These are phyloP conservation scores for Hericium erinaceus DNA, from an alignment of 768 basidiomycete genomes.

Conservation along the genomic window DNA sequence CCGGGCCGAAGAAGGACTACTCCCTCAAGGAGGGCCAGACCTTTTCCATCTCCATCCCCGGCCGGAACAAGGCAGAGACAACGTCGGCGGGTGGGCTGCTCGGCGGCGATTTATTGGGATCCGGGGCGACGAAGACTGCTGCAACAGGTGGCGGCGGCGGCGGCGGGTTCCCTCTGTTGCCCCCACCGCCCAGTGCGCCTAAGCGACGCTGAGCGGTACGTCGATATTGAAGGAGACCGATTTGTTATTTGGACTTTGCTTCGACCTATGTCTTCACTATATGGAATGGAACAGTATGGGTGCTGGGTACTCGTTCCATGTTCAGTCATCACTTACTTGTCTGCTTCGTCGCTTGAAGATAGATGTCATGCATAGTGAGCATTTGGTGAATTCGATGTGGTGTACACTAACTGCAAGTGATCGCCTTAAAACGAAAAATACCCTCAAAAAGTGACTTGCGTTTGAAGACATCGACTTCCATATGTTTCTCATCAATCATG, in stretches of 20 bases:
- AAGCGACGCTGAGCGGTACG: conserved; percentile 29
- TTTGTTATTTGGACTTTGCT: not conserved
- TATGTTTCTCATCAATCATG: no score
- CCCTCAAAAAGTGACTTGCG: no score
- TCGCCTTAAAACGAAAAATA: no score
- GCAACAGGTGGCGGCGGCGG: conserved; percentile 2
- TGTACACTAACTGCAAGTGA: no score
- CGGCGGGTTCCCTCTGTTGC: conserved; percentile 58
- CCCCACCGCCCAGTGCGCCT: conserved; percentile 70
- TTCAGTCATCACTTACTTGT: no score
- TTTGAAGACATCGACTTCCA: no score
- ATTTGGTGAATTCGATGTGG: no score
- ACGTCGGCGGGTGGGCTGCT: conserved; percentile 26
- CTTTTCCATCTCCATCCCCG: conserved; percentile 85
- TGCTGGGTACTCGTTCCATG: not conserved
- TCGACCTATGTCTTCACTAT: not conserved
- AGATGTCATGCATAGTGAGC: no score
- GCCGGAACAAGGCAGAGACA: conserved; percentile 38
- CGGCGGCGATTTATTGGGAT: conserved; percentile 24
- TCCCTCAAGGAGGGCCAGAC: conserved; percentile 92
- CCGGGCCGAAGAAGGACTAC: conserved; percentile 87
- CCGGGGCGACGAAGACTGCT: conserved; percentile 4
- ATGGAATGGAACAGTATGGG: not conserved
- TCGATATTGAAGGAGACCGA: not conserved
- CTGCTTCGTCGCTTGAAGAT: no score